Base-by-base conservation (phyloP, 1,284 basidiomycete genomes). In the Ganoderma lingzhi region DNA sequence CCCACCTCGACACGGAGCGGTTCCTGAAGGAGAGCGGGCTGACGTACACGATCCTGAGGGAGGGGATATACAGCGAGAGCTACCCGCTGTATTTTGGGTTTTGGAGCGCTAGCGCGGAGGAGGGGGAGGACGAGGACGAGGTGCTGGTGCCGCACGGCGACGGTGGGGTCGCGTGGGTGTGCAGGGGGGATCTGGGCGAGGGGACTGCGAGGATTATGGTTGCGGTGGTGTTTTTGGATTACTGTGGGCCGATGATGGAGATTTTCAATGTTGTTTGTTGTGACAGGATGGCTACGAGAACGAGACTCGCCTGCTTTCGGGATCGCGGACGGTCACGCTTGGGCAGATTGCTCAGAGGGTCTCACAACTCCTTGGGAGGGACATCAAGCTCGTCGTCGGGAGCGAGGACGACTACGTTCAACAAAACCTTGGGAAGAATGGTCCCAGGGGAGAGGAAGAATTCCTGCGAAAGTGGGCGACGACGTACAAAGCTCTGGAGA, bases 21-120 rank as follows among this genome's bases (percentile, higher is more conserved):
- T 80, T 82, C 64, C 71, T 84, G n/a, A 78, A 77, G 72, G 60
- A 75, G 67, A 78, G 78, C 70, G 81, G 82, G 39, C 53, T 83
- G 42, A 76, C 74, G 71, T 83, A 79, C 64, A 82, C 81, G 30
- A 78, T 81, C 62, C 72, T 84, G 35, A 69, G 82, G 35, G 81
- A 84, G 72, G 83, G 82, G 8, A 80, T 83, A 39, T 83, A 84
- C 66, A 79, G 76, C 71, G 81, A 82, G 76, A 79, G 78, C 64
- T 82, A 73, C 58, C 79, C 80, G 65, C 73, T 82, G 35, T 82
- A 82, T 68, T 74, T 83, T 37, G 81, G 81, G 19, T 77, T 76
- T 61, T 79, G 75, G 71, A 73, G 75, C 66, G 71, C 73, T 70
- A 73, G 75, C 66, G 71, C 73, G 0, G 56, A 35, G 32, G 71